Percentiles rank a stretch among this genome's conserved stretches.
Evolutionary conservation across 2,329 filamentous ascomycete species (phyloP).

Genomic region (Fusarium nelsonii): DNA sequence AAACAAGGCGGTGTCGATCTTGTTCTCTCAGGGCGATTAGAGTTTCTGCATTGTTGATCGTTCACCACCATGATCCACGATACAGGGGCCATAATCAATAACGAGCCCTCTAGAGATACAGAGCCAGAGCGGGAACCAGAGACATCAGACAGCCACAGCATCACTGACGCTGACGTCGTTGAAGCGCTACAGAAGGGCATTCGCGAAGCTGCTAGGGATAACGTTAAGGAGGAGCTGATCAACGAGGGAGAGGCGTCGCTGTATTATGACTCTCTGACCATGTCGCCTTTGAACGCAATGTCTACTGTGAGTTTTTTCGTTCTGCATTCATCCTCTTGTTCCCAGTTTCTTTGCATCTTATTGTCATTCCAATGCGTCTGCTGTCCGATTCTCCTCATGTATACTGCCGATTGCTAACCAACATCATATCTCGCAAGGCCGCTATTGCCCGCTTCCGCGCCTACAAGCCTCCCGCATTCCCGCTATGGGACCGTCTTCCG

Average conservation of each 20-base stretch:
- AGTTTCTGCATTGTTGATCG: constrained; percentile 27
- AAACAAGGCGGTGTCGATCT: constrained; percentile 19
- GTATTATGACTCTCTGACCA: constrained; percentile 69
- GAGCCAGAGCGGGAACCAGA: not conserved
- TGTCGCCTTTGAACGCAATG: constrained; percentile 67
- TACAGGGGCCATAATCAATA: constrained; percentile 19
- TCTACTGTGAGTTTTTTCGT: constrained; percentile 63
- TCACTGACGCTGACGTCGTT: constrained; percentile 48
- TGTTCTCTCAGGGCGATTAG: constrained; percentile 18
- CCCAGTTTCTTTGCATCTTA: not conserved
- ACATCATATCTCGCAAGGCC: constrained; percentile 57
- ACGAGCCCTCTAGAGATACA: constrained; percentile 24
- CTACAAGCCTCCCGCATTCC: constrained; percentile 71
- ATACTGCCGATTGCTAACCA: constrained; percentile 27
- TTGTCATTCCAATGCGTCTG: constrained; percentile 27
- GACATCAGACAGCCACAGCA: constrained; percentile 30
- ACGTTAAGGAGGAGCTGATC: constrained; percentile 31
- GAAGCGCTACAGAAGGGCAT: constrained; percentile 42
- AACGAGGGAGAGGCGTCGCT: constrained; percentile 57
- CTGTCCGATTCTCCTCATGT: constrained; percentile 14
- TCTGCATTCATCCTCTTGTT: not conserved
- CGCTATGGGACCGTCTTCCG: constrained; percentile 72
- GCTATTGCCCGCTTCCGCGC: constrained; percentile 71
- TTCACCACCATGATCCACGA: constrained; percentile 39
- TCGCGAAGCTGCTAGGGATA: constrained; percentile 36